Evolutionary conservation across 176 grass and related monocot species (phyloP), one percentile per base, ranked within the genome.

Genomic region (Ensete glaucum): DNA sequence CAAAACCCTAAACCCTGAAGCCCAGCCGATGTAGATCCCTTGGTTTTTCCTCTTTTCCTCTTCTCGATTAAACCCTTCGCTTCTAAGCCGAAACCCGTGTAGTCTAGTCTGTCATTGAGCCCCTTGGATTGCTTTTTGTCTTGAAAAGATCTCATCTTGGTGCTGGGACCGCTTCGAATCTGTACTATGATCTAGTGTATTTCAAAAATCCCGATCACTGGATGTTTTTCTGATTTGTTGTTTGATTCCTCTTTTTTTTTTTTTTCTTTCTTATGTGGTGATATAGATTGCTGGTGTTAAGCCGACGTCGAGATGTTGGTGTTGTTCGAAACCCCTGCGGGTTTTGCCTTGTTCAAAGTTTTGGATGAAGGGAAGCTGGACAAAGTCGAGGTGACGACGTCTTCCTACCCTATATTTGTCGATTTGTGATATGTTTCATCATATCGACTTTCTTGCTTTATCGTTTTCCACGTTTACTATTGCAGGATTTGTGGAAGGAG

Each of bases 291-390:
- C 8, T 10, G 71, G 20, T 73, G 49, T 13, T 64, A 1, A 15
- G 23, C 14, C 34, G 24, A 68, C 49, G 54, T 15, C 29, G 70
- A 83, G 78, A 91, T 96, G 92, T 59, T 96, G 68, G 92, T 88
- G 62, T 71, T 96, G 54, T 96, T 96, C 71, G 92, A 96, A 71
- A 96, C 92, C 11, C 92, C 92, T 16, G 92, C 92, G 77, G 92
- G 92, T 25, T 96, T 96, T 69, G 92, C 92, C 54, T 85, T 96
- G 17, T 96, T 96, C 75, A 96, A 96, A 84, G 92, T 96, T 72
- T 83, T 96, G 43, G 81, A 96, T 25, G 86, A 96, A 85, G 89
- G 87, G n/a, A 96, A 96, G 82, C 86, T 96, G 74, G 58, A 78
- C 73, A 80, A 87, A 48, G 84, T 96, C 16, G 89, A 96, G 89